phyloP scores from a whole-genome alignment of 2,329 filamentous ascomycete species.

The Aspergillus calidoustus region DNA sequence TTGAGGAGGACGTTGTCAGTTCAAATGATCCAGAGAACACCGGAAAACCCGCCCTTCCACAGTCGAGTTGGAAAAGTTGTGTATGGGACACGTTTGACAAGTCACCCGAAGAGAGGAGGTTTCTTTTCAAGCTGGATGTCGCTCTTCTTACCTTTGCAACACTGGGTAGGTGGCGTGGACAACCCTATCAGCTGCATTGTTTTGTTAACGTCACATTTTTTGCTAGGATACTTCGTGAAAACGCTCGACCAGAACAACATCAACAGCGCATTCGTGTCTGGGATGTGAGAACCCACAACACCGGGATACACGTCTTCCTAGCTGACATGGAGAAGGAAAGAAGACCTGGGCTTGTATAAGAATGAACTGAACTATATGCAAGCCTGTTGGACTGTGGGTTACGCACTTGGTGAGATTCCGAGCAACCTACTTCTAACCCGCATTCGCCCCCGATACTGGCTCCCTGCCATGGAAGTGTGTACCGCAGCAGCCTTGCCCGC shows the following conservation, averaged over 20 bases:
- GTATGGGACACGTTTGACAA: constrained; percentile 61
- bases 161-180: constrained; percentile 34
- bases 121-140: constrained; percentile 57
- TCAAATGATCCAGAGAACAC: not conserved
- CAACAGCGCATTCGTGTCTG: constrained; percentile 54
- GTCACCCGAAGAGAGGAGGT: constrained; percentile 52
- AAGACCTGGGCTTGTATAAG: constrained; percentile 56
- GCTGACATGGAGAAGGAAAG: constrained; percentile 46
- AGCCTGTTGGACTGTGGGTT: constrained; percentile 64
- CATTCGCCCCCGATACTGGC: constrained; percentile 53
- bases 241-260: constrained; percentile 53
- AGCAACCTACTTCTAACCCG: constrained; percentile 58
- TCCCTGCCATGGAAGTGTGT: constrained; percentile 51
- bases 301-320: not conserved
- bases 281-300: constrained; percentile 40
- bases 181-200: too few species aligned
- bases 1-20: not conserved
- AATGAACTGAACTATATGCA: constrained; percentile 63
- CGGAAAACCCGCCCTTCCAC: constrained; percentile 15
- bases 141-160: constrained; percentile 55
- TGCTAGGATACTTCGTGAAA: constrained; percentile 57
- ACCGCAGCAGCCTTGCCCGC: not conserved
- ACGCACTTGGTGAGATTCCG: constrained; percentile 59
- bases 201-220: not conserved
- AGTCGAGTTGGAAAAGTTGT: constrained; percentile 51